phyloP scores from a whole-genome alignment of 768 basidiomycete species.

The Tulasnella sp. region DNA sequence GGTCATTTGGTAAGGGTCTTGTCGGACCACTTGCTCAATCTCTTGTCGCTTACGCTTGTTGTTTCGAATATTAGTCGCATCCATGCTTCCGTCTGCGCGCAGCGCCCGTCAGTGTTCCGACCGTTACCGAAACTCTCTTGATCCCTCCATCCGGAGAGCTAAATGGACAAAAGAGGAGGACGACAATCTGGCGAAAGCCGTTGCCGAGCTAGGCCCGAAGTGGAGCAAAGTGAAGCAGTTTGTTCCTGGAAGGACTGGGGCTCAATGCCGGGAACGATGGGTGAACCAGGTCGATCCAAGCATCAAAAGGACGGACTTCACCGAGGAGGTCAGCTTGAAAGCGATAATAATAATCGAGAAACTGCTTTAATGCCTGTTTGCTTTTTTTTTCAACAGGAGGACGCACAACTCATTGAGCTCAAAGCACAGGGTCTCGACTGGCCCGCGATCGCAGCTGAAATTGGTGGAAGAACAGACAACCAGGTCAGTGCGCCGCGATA shows the following conservation, averaged over 20 bases:
- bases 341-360: background rate
- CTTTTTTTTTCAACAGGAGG: constrained; percentile 7
- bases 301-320: constrained; percentile 24
- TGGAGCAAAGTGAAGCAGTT: constrained; percentile 25
- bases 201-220: background rate
- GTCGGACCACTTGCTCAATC: background rate
- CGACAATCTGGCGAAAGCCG: constrained; percentile 46
- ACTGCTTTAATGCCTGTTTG: background rate
- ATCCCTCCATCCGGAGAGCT: constrained; percentile 74
- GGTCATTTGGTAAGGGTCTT: constrained; percentile 11
- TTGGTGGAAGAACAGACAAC: constrained; percentile 23
- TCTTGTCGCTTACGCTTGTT: background rate
- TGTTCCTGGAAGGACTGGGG: constrained; percentile 19
- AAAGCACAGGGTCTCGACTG: constrained; percentile 15
- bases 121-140: constrained; percentile 81
- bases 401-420: background rate
- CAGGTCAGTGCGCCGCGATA: background rate
- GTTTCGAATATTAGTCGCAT: constrained; percentile 1
- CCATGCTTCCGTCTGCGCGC: constrained; percentile 21
- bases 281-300: constrained; percentile 24
- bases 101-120: constrained; percentile 54
- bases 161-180: constrained; percentile 80
- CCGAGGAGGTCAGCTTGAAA: constrained; percentile 16
- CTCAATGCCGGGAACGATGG: constrained; percentile 32
- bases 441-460: constrained; percentile 12